Conservation (phyloP, 2,329 filamentous ascomycete species). For the Nothopassalora personata region DNA sequence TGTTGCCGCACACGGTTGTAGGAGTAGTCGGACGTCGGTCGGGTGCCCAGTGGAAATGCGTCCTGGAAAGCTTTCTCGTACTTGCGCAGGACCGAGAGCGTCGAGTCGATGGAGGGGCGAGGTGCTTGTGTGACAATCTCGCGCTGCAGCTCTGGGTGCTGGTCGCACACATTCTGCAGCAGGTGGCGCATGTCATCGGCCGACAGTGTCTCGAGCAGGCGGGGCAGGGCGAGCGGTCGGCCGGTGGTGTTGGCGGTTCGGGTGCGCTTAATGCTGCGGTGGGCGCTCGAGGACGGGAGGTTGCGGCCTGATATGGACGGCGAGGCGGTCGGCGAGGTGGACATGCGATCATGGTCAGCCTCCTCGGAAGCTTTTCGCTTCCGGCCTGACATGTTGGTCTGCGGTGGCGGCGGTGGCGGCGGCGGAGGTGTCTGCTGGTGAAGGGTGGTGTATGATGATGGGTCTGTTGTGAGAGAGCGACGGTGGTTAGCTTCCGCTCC, state of each 20-base stretch:
- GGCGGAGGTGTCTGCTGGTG: neutral
- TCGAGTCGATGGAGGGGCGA: conserved; percentile 75
- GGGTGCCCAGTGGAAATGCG: conserved; percentile 79
- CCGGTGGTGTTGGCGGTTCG: conserved; percentile 62
- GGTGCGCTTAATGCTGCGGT: conserved; percentile 61
- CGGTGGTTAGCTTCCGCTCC: neutral
- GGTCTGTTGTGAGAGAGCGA: too few relatives aligned
- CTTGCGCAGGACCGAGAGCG: conserved; percentile 70
- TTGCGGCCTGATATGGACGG: conserved; percentile 67
- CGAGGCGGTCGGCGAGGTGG: conserved; percentile 77
- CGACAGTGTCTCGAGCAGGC: conserved; percentile 91
- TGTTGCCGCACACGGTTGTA: conserved; percentile 88
- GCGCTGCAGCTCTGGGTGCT: conserved; percentile 76
- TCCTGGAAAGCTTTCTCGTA: conserved; percentile 75
- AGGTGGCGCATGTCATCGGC: conserved; percentile 76
- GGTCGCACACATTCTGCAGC: conserved; percentile 85
- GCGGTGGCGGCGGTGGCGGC: conserved; percentile 6
- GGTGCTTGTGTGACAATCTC: conserved; percentile 82
- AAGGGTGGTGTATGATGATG: too few relatives aligned
- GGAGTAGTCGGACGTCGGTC: conserved; percentile 81
- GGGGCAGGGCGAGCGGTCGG: conserved; percentile 59
- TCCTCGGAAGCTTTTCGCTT: conserved; percentile 88
- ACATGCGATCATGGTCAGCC: conserved; percentile 70
- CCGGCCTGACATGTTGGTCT: conserved; percentile 42
- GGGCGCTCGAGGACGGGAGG: conserved; percentile 43